Base-by-base conservation (phyloP, 1,284 basidiomycete genomes). In the Cryptococcus hybrid region DNA sequence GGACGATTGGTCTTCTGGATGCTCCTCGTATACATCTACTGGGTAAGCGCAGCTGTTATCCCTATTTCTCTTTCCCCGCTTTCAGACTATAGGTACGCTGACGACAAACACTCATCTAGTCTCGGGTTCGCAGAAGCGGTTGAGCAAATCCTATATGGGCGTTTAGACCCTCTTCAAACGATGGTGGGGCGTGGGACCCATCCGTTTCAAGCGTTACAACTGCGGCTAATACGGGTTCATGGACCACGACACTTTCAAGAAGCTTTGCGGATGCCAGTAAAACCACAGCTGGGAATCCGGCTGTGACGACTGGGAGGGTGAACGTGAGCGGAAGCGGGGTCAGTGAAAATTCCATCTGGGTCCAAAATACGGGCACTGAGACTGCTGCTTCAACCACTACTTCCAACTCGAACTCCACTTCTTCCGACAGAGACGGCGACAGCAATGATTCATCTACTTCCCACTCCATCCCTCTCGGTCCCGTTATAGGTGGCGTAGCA, bases 181-280 rank as follows among this genome's bases (percentile, higher is more conserved):
- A 13, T 30, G 1, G 15, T 30, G n/a, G 46, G 18, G 39, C 46
- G 24, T 57, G 52, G 36, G 50, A 39, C 9, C 18, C 36, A 37
- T 34, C 56, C 1, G 49, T 56, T 13, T 43, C 55, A 3, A 51
- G 53, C 5, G n/a, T 52, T 47, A 60, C 59, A 6, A 38, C 55
- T n/a, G 35, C 57, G 5, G 42, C 56, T 13, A 13, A 47, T 7
- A 37, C 62, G 7, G 38, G 53, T 9, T 48, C 58, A 7, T 56
- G 62, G 36, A 54, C 62, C 3, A 60, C 63, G 4, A 70, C 66
- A 36, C 60, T 68, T 18, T 68, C 65, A n/a, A 63, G 68, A 11
- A 58, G 59, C 7, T 69, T 69, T 12, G 12, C 57, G 8, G n/a
- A 2, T 13, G 24, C 36, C 24, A 42, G 9, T 15, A 30, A 47